Percentiles rank a stretch among this genome's conserved stretches.
phyloP scores from a whole-genome alignment of 352 stramenopile species.

The Globisporangium nodosum region DNA sequence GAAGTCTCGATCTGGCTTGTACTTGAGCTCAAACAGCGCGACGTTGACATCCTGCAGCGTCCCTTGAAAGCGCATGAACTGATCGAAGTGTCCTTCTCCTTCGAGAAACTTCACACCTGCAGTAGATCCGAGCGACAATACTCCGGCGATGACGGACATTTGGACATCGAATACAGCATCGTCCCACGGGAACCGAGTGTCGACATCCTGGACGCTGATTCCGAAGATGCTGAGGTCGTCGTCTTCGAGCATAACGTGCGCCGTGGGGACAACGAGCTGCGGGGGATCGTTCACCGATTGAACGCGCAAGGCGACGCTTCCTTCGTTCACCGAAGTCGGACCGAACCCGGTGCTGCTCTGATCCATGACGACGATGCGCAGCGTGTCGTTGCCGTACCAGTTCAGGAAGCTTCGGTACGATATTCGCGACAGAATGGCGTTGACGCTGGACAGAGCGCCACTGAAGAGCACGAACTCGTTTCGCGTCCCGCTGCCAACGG shows the following conservation, averaged over 20 bases:
- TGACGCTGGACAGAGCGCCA: slow-evolving; percentile 52
- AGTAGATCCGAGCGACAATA: slow-evolving; percentile 30
- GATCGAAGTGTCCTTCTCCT: slow-evolving; percentile 42
- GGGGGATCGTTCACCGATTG: slow-evolving; percentile 60
- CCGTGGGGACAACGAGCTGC: slow-evolving; percentile 40
- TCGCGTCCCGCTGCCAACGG: slow-evolving; percentile 31
- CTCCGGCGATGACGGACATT: slow-evolving; percentile 47
- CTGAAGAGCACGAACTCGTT: slow-evolving; percentile 67
- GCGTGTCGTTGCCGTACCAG: slow-evolving; percentile 63
- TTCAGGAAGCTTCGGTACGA: slow-evolving; percentile 63
- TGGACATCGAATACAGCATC: slow-evolving; percentile 54
- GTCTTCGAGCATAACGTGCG: slow-evolving; percentile 52
- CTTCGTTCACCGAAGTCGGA: slow-evolving; percentile 27
- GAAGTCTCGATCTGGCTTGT: slow-evolving; percentile 65
- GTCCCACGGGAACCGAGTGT: slow-evolving; percentile 23
- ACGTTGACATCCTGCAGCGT: slow-evolving; percentile 48
- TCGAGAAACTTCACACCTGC: slow-evolving; percentile 33
- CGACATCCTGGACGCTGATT: slow-evolving; percentile 51
- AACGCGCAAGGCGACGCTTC: slow-evolving; percentile 29
- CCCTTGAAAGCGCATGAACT: slow-evolving; percentile 52
- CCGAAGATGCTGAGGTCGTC: slow-evolving; percentile 62
- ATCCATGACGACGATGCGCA: slow-evolving; percentile 50
- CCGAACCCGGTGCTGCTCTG: slow-evolving; percentile 62
- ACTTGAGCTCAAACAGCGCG: slow-evolving; percentile 71
- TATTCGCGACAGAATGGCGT: slow-evolving; percentile 36